phyloP scores from a whole-genome alignment of 371 early-diverging fungal genomes.

The Rhizomucor pusillus region DNA sequence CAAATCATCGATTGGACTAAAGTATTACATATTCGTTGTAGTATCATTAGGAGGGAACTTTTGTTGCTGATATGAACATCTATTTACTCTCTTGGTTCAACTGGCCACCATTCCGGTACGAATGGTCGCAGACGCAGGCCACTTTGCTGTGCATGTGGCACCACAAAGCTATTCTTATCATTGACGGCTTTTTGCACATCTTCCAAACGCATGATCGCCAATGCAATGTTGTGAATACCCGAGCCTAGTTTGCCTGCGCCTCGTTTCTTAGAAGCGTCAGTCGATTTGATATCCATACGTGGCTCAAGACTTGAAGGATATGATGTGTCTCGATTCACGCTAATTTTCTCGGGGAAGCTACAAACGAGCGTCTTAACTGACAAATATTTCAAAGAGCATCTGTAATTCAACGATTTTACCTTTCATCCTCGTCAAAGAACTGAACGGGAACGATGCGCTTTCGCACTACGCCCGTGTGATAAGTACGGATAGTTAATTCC shows the following conservation, averaged over 20 bases:
- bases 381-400: too few species aligned
- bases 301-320: slow-evolving; percentile 32
- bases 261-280: slow-evolving; percentile 35
- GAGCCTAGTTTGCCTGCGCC: slow-evolving; percentile 67
- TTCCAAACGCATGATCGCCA: slow-evolving; percentile 87
- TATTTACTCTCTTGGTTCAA: slow-evolving; percentile 14
- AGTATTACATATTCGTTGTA: too few species aligned
- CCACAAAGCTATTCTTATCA: slow-evolving; percentile 22
- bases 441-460: slow-evolving; percentile 91
- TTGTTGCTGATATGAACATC: too few species aligned
- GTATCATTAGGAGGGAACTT: too few species aligned
- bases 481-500: slow-evolving; percentile 94
- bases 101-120: slow-evolving; percentile 60
- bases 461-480: slow-evolving; percentile 92
- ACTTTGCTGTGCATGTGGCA: slow-evolving; percentile 25
- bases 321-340: slow-evolving; percentile 24
- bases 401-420: too few species aligned
- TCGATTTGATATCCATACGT: slow-evolving; percentile 46
- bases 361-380: neutral
- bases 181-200: slow-evolving; percentile 39
- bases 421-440: slow-evolving; percentile 35
- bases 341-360: slow-evolving; percentile 36
- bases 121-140: slow-evolving; percentile 45
- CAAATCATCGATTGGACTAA: too few species aligned
- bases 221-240: slow-evolving; percentile 73